Conservation (phyloP, 106 monocot species). For the Phalaenopsis equestris region DNA sequence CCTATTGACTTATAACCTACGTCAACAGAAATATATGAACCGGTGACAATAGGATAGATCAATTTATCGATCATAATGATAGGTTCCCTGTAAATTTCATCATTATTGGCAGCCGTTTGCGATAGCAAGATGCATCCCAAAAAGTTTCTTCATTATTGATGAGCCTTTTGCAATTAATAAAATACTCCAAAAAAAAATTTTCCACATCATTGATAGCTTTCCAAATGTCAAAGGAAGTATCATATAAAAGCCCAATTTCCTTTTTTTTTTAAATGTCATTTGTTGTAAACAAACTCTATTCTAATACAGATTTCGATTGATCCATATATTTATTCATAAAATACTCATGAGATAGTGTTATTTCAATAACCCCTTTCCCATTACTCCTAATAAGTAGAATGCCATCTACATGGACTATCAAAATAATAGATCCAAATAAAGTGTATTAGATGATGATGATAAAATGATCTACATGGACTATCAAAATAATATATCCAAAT, state of each 20-base stretch:
- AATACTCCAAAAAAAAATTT: too few relatives aligned
- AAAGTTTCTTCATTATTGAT: not conserved
- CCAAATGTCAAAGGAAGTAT: not conserved
- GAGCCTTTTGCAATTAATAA: too few relatives aligned
- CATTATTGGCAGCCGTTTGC: not conserved
- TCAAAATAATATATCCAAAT: not conserved
- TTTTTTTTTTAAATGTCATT: not conserved
- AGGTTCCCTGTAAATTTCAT: not conserved
- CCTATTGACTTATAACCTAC: not conserved
- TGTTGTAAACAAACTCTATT: not conserved
- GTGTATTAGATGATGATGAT: not conserved
- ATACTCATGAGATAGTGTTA: not conserved
- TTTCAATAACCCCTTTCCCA: not conserved
- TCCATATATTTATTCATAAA: not conserved
- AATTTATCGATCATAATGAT: not conserved
- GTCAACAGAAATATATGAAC: not conserved
- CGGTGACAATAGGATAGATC: not conserved
- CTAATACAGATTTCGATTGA: not conserved
- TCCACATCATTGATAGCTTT: not conserved
- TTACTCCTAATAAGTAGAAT: not conserved
- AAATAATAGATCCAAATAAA: not conserved
- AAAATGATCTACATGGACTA: not conserved
- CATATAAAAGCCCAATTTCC: not conserved
- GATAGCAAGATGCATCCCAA: not conserved
- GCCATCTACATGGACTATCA: not conserved